phyloP scores from a whole-genome alignment of 2,329 filamentous ascomycete species.

The Rhynchosporium secalis region DNA sequence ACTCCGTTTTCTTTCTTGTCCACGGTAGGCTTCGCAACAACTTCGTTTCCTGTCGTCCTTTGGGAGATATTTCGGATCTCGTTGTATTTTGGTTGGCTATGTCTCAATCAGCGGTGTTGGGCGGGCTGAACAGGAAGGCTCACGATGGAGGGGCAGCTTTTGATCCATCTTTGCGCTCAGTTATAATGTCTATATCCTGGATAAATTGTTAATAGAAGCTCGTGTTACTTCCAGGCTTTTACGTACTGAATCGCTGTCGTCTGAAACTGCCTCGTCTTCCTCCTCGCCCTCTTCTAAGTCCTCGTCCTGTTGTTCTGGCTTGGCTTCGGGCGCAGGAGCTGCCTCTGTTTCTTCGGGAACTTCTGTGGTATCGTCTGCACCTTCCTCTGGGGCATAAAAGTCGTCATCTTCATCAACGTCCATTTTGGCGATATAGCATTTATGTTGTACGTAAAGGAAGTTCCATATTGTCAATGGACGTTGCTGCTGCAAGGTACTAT shows the following conservation, averaged over 20 bases:
- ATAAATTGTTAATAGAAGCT: constrained; percentile 21
- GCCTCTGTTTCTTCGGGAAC: constrained; percentile 26
- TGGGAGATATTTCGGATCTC: constrained; percentile 67
- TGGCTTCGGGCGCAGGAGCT: constrained; percentile 33
- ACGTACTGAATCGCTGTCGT: constrained; percentile 53
- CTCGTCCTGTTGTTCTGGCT: constrained; percentile 46
- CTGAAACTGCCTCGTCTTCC: constrained; percentile 58
- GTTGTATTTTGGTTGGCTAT: constrained; percentile 61
- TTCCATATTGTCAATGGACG: not conserved
- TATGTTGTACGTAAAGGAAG: constrained; percentile 4
- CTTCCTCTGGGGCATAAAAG: constrained; percentile 64
- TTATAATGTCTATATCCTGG: constrained; percentile 69
- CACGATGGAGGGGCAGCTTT: constrained; percentile 60
- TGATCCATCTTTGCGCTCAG: constrained; percentile 63
- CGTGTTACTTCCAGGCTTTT: not conserved
- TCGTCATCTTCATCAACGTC: constrained; percentile 69
- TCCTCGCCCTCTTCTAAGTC: constrained; percentile 66
- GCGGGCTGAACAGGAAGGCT: constrained; percentile 34
- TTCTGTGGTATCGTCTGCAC: constrained; percentile 38
- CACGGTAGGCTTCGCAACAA: constrained; percentile 46
- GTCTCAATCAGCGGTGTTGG: constrained; percentile 23
- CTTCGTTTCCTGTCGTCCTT: constrained; percentile 55
- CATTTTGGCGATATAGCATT: constrained; percentile 47
- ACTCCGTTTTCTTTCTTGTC: constrained; percentile 54
- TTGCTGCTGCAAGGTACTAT: constrained; percentile 20